Evolutionary conservation across 1,284 basidiomycete genomes (phyloP).

Genomic region (Pseudozyma thailandica): DNA sequence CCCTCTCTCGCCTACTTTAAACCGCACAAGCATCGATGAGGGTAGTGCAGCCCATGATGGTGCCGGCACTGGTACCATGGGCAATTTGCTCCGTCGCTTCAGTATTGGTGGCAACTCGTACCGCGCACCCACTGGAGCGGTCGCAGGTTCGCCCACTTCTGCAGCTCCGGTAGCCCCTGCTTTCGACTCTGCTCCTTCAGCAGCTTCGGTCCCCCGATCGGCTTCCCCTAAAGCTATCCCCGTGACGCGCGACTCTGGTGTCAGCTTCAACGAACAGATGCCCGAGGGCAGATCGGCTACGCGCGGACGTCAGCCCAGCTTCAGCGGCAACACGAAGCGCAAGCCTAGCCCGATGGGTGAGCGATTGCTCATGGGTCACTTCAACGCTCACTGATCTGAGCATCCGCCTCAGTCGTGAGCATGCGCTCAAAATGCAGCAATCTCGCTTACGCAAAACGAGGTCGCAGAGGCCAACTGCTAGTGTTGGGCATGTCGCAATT

Average conservation of each 20-base stretch:
- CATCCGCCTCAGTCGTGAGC: no score
- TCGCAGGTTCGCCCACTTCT: constrained; percentile 7
- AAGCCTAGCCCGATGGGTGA: constrained; percentile 64
- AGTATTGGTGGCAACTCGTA: constrained; percentile 50
- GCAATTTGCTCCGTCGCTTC: constrained; percentile 53
- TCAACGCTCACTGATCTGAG: constrained; percentile 50
- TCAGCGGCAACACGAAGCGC: constrained; percentile 45
- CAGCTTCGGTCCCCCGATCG: constrained; percentile 33
- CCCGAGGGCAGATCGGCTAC: constrained; percentile 11
- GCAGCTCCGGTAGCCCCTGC: constrained; percentile 19
- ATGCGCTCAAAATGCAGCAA: neutral
- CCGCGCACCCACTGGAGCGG: constrained; percentile 8
- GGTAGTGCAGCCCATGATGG: constrained; percentile 23
- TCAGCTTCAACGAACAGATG: constrained; percentile 19
- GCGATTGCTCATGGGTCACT: constrained; percentile 62
- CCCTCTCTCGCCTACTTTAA: constrained; percentile 41
- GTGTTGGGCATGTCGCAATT: neutral
- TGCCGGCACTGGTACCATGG: constrained; percentile 31
- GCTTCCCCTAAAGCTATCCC: constrained; percentile 36
- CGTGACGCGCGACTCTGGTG: constrained; percentile 31
- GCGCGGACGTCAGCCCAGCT: constrained; percentile 47
- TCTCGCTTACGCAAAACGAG: neutral
- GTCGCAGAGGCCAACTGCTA: neutral
- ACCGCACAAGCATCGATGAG: constrained; percentile 35
- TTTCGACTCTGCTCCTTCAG: constrained; percentile 17